Base-by-base conservation (phyloP, 331 rosid genomes). In the Cydonia oblonga region DNA sequence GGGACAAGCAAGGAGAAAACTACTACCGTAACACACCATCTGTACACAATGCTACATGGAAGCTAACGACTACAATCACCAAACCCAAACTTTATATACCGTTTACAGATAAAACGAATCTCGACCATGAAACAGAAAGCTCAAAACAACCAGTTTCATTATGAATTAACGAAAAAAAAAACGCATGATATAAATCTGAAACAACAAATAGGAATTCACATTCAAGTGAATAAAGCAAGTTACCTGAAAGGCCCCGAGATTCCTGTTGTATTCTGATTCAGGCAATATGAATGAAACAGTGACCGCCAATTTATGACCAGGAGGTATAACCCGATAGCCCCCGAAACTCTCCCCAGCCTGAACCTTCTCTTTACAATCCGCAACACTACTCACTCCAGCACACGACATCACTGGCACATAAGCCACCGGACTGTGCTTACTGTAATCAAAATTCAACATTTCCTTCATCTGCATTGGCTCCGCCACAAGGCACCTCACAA, bases 221-320 rank as follows among this genome's bases (percentile, higher is more conserved):
- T 38, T 28, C 25, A 51, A 8, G n/a, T 9, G 28, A 77, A 22
- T 15, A 2, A 59, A 74, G 51, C 12, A 56, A 70, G n/a, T 46
- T 78, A 86, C 96, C 96, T 87, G 98, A 77, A 92, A 92, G 23
- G 88, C 49, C 69, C 96, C 98, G 23, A 92, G 96, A 75, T 87
- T 89, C 84, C 81, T 82, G 85, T 92, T 90, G 73, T 86, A 90
- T 79, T 85, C 89, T 0, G 98, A 93, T 80, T 89, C 96, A 0
- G 95, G 97, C 84, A 89, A 67, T 35, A 76, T 56, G 26, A 89
- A 69, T 14, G 82, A 81, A 72, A 90, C 81, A 58, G 64, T 76
- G 63, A 61, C 82, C 60, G 76, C 83, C 77, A 87, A 79, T 69
- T 82, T 82, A 38, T 87, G 96, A 64, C 64, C 80, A 61, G 69